Evolutionary conservation across 176 grass and related monocot species (phyloP).

Genomic region (Microstegium vimineum): DNA sequence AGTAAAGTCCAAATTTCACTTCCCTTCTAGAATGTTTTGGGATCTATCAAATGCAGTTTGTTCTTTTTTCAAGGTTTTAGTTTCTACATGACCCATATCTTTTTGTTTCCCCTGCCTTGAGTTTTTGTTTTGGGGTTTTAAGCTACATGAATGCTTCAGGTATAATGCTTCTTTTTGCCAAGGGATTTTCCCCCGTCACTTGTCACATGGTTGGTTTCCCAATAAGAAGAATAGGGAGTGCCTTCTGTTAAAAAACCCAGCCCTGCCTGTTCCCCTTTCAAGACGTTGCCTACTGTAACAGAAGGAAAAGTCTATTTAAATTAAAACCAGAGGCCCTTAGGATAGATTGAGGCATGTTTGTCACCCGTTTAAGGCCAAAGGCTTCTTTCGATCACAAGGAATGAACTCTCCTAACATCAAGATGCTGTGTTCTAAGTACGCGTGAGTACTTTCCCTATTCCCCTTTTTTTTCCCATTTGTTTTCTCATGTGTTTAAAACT

Average conservation of each 20-base stretch:
- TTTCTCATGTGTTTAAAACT: constrained; percentile 33
- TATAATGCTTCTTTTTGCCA: too few relatives aligned
- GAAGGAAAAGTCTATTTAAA: background rate
- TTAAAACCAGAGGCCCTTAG: background rate
- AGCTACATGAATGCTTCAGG: background rate
- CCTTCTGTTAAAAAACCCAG: background rate
- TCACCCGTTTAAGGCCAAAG: background rate
- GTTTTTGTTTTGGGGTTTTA: background rate
- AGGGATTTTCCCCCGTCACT: background rate
- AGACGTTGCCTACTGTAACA: background rate
- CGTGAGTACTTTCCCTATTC: background rate
- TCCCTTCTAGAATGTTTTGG: background rate
- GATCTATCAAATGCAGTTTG: background rate
- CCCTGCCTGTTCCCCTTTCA: background rate
- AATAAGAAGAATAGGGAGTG: background rate
- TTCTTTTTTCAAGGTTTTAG: background rate
- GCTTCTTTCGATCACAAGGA: background rate
- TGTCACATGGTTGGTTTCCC: background rate
- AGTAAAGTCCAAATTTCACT: background rate
- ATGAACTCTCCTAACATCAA: background rate
- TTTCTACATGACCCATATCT: background rate
- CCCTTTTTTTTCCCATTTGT: background rate
- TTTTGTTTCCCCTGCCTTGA: background rate
- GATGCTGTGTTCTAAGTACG: background rate
- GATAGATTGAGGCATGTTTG: background rate